phyloP scores from a whole-genome alignment of 805 yeast species.

The Metschnikowia lochheadii region DNA sequence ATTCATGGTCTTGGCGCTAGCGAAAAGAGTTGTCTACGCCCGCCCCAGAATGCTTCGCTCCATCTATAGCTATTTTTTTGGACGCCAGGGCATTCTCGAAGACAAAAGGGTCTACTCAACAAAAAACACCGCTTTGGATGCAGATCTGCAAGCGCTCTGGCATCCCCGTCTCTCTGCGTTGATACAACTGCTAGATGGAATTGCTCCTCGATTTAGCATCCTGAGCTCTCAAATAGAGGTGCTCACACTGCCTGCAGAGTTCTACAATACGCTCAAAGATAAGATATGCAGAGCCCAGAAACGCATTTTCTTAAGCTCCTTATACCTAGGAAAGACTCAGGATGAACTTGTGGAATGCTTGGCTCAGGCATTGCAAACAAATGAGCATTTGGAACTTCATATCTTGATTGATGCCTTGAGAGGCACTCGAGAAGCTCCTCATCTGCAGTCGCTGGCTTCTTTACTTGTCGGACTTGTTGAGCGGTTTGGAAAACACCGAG shows the following conservation, averaged over 20 bases:
- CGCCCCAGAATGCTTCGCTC: constrained; percentile 19
- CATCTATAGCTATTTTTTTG: constrained; percentile 16
- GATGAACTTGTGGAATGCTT: constrained; percentile 66
- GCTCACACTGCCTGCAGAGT: constrained; percentile 62
- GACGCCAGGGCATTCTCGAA: constrained; percentile 11
- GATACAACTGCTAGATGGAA: constrained; percentile 51
- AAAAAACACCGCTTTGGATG: constrained; percentile 22
- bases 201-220: constrained; percentile 67
- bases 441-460: constrained; percentile 64
- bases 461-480: constrained; percentile 63
- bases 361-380: constrained; percentile 52
- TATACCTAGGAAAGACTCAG: constrained; percentile 83
- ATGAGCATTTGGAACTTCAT: constrained; percentile 61
- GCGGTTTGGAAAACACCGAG: constrained; percentile 60
- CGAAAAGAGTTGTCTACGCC: constrained; percentile 4
- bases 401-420: constrained; percentile 83
- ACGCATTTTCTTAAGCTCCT: constrained; percentile 75
- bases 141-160: constrained; percentile 24
- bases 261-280: constrained; percentile 58
- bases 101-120: constrained; percentile 21
- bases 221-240: constrained; percentile 55
- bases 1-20: constrained; percentile 4
- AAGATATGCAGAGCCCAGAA: constrained; percentile 60
- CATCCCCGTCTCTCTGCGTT: constrained; percentile 43
- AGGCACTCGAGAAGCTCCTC: constrained; percentile 91